phyloP scores from a whole-genome alignment of 1,139 yeast genomes.

The Pichia sp. region DNA sequence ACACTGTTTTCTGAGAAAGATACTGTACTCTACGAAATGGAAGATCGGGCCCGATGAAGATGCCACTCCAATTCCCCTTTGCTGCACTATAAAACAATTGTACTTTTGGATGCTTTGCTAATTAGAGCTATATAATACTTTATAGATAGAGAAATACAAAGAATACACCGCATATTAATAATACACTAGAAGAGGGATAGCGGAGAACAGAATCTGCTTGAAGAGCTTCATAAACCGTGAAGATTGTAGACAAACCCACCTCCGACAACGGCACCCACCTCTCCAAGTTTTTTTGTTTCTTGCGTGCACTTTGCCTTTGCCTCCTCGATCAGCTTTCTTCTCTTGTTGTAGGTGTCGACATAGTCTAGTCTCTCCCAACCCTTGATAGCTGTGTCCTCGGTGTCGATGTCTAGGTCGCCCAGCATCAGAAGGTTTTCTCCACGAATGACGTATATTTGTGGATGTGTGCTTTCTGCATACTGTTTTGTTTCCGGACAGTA shows the following conservation, averaged over 20 bases:
- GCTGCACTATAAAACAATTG: too few relatives aligned
- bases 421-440: slow-evolving; percentile 97
- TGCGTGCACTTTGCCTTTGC: slow-evolving; percentile 9
- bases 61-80: background rate
- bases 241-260: slow-evolving; percentile 1
- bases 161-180: slow-evolving; percentile 3
- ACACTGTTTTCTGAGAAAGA: slow-evolving; percentile 25
- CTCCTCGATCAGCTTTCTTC: slow-evolving; percentile 5
- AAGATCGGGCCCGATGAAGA: background rate
- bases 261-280: background rate
- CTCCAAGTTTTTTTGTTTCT: slow-evolving; percentile 9
- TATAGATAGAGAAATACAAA: slow-evolving; percentile 1
- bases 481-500: slow-evolving; percentile 49
- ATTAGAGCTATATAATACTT: slow-evolving; percentile 5
- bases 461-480: slow-evolving; percentile 73
- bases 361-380: slow-evolving; percentile 20
- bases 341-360: background rate
- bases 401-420: slow-evolving; percentile 90
- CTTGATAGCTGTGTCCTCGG: slow-evolving; percentile 62
- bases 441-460: slow-evolving; percentile 71
- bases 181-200: background rate
- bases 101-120: background rate
- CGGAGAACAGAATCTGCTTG: background rate
- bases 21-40: slow-evolving; percentile 23
- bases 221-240: slow-evolving; percentile 5